Percentiles rank a stretch among this genome's conserved stretches.
Evolutionary conservation across 257 asterid genomes (phyloP).

Genomic region (Voacanga thouarsii): DNA sequence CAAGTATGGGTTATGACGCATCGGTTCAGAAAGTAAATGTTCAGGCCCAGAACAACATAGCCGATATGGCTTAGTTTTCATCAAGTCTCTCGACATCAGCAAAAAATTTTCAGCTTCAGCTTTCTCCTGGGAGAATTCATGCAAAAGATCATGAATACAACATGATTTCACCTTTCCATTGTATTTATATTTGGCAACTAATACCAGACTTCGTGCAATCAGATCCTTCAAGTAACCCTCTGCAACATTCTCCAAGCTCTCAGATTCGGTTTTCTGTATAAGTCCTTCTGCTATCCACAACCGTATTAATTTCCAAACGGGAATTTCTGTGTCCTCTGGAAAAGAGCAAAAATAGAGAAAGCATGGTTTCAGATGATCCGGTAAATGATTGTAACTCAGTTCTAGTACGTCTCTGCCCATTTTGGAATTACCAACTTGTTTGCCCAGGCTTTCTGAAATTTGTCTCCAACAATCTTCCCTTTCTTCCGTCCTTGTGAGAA

Average conservation of each 20-base stretch:
- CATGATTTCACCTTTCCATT: slow-evolving; percentile 20
- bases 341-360: slow-evolving; percentile 23
- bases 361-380: slow-evolving; percentile 15
- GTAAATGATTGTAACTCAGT: slow-evolving; percentile 7
- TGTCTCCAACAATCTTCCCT: neutral
- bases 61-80: neutral
- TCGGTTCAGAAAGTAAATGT: neutral
- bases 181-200: slow-evolving; percentile 10
- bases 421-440: neutral
- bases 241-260: slow-evolving; percentile 28
- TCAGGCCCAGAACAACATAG: neutral
- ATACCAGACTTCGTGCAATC: slow-evolving; percentile 15
- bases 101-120: slow-evolving; percentile 17
- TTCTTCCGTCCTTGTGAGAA: neutral
- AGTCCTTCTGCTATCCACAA: slow-evolving; percentile 31
- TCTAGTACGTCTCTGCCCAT: neutral
- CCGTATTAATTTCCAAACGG: slow-evolving; percentile 13
- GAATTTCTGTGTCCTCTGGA: slow-evolving; percentile 17
- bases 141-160: slow-evolving; percentile 22
- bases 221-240: slow-evolving; percentile 26
- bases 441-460: slow-evolving; percentile 7
- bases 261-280: neutral
- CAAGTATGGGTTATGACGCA: neutral
- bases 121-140: slow-evolving; percentile 16
- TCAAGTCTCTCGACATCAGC: neutral